Base-by-base conservation (phyloP, 768 basidiomycete genomes). In the Lactarius psammicola region DNA sequence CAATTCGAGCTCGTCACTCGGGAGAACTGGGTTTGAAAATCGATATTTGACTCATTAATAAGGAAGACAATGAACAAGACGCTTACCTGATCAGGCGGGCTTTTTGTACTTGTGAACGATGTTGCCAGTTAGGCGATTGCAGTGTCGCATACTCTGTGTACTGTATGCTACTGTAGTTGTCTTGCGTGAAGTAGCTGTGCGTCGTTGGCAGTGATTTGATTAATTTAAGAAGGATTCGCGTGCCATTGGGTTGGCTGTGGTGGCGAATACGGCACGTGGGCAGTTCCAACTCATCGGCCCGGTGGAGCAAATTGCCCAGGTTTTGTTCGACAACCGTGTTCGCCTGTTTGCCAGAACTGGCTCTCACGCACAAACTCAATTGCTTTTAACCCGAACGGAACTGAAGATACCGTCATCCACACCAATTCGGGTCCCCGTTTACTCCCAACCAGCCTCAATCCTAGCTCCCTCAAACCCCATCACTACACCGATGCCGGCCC, bases 401-500 rank as follows among this genome's bases (percentile, higher is more conserved):
- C 46, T 23, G 8, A 49, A 17, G 31, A 28, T 9, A 44, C 55
- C 42, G 30, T 10, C 46, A 38, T 26, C 6, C 7, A 26, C 40
- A 26, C 58, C 2, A 13, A 55, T 61, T 60, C 44, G 38, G 49
- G 4, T 36, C 23, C 53, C 28, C 23, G 34, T 38, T 65, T 56
- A 65, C 59, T 18, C 59, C 54, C 59, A 38, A 65, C 17, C 54
- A 56, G 23, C 44, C n/a, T 40, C 60, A 5, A 10, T 65, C 64
- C 59, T 38, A 34, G 11, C 38, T n/a, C 31, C 3, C 20, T 51
- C n/a, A 30, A 26, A 3, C 28, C 54, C 34, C 64, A 17, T 33
- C 46, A 54, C n/a, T 44, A 55, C 49, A 23, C 28, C 15, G 33
- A 66, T 67, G 66, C 66, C 66, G 26, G 56, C 62, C 34, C 51